phyloP scores from a whole-genome alignment of 2,329 filamentous ascomycete genomes.

The Talaromyces sp. region DNA sequence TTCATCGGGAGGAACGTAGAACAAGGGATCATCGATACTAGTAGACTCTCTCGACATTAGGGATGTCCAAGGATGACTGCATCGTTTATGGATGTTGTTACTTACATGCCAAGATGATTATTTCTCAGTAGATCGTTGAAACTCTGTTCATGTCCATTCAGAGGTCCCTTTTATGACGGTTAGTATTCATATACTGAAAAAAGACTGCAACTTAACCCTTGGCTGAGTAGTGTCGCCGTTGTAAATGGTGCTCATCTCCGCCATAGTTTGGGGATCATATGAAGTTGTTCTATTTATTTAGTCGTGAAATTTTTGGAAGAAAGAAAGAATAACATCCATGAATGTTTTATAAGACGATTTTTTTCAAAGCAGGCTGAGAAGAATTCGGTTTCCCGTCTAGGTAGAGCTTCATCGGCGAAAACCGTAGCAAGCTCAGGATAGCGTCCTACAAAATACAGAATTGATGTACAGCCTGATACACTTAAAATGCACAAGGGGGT shows the following conservation, averaged over 20 bases:
- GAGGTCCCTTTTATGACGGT: neutral
- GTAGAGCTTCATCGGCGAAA: neutral
- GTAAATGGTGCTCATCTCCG: neutral
- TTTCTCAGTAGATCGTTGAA: slow-evolving; percentile 18
- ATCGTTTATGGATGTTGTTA: neutral
- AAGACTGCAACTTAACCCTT: neutral
- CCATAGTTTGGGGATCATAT: neutral
- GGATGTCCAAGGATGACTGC: neutral
- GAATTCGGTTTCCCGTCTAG: no score
- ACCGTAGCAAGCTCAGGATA: no score
- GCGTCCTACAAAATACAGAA: no score
- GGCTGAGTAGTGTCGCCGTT: neutral
- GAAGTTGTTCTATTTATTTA: neutral
- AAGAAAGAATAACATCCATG: no score
- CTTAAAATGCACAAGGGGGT: no score
- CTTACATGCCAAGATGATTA: slow-evolving; percentile 18
- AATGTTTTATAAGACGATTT: no score
- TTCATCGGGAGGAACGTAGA: slow-evolving; percentile 15
- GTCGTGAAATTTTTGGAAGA: neutral
- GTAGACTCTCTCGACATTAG: neutral
- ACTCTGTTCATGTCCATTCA: neutral
- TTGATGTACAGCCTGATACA: neutral
- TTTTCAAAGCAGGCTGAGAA: no score
- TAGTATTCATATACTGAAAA: neutral
- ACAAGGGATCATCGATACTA: slow-evolving; percentile 19